Conservation (phyloP, 2,329 filamentous ascomycete genomes). For the Monilinia vaccinii-corymbosi region DNA sequence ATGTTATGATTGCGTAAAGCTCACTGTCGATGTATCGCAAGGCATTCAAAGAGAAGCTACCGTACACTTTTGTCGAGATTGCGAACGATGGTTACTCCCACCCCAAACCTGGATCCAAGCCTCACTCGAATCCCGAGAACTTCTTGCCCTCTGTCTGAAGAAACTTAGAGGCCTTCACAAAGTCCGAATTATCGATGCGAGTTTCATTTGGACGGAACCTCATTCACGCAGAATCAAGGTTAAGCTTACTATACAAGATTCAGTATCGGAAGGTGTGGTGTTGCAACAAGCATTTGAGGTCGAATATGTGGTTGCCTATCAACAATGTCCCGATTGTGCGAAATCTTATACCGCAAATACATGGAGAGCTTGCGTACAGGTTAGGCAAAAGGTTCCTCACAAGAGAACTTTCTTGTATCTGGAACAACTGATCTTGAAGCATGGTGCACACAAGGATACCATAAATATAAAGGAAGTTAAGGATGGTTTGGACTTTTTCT, state of each 20-base stretch:
- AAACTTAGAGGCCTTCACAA: conserved; percentile 80
- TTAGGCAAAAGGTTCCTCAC: conserved; percentile 92
- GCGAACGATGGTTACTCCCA: conserved; percentile 86
- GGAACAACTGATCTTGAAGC: conserved; percentile 93
- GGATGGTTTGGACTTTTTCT: conserved; percentile 95
- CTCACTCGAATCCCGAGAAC: conserved; percentile 77
- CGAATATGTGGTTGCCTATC: conserved; percentile 78
- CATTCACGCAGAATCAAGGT: conserved; percentile 88
- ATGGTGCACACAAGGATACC: conserved; percentile 81
- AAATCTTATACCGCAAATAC: conserved; percentile 97
- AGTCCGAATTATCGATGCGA: conserved; percentile 89
- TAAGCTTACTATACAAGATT: conserved; percentile 84
- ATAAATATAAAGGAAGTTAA: conserved; percentile 98
- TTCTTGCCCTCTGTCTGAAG: conserved; percentile 83
- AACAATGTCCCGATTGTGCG: conserved; percentile 89
- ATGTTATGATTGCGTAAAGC: conserved; percentile 92
- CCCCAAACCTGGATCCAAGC: conserved; percentile 82
- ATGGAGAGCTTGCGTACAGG: conserved; percentile 88
- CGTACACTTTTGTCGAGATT: conserved; percentile 87
- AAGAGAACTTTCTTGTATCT: conserved; percentile 79
- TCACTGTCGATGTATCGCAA: conserved; percentile 85
- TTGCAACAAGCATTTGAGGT: conserved; percentile 95
- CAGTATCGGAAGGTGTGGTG: conserved; percentile 52
- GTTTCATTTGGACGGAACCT: conserved; percentile 97
- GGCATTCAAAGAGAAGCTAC: conserved; percentile 87